Conservation (phyloP, 225 moss, liverwort and hornwort species). For the Rhytidiadelphus loreus region DNA sequence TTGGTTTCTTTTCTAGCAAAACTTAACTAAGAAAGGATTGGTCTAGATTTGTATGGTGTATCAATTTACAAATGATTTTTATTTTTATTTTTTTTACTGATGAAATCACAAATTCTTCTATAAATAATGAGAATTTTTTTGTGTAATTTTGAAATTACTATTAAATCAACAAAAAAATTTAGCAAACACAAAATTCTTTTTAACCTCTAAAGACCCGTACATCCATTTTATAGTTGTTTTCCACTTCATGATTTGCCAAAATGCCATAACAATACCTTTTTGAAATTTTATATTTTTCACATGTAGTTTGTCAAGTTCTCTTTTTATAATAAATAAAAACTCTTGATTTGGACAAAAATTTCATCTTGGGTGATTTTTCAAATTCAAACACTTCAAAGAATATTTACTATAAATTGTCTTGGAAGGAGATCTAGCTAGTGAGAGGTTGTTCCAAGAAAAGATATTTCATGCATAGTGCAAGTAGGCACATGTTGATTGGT, state of each 20-base stretch:
- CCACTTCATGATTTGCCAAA: rapidly evolving
- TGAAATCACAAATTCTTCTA: neutral
- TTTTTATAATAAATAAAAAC: neutral
- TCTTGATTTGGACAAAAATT: neutral
- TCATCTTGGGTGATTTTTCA: neutral
- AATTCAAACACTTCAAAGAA: neutral
- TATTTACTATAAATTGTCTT: rapidly evolving
- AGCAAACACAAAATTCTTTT: neutral
- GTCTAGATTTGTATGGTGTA: neutral
- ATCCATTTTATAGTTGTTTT: rapidly evolving
- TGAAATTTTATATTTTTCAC: neutral
- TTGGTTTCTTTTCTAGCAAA: neutral
- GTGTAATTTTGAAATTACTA: neutral
- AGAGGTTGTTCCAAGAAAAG: rapidly evolving
- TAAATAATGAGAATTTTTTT: neutral
- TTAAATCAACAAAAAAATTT: neutral
- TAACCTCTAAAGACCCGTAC: neutral
- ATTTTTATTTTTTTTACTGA: neutral
- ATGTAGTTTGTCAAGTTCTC: neutral
- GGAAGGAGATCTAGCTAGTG: rapidly evolving
- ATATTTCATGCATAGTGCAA: rapidly evolving
- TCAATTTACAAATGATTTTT: rapidly evolving
- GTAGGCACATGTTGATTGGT: rapidly evolving
- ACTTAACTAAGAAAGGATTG: neutral
- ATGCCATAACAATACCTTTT: neutral